phyloP scores from a whole-genome alignment of 129 eudicot species.

The Escallonia herrerae region DNA sequence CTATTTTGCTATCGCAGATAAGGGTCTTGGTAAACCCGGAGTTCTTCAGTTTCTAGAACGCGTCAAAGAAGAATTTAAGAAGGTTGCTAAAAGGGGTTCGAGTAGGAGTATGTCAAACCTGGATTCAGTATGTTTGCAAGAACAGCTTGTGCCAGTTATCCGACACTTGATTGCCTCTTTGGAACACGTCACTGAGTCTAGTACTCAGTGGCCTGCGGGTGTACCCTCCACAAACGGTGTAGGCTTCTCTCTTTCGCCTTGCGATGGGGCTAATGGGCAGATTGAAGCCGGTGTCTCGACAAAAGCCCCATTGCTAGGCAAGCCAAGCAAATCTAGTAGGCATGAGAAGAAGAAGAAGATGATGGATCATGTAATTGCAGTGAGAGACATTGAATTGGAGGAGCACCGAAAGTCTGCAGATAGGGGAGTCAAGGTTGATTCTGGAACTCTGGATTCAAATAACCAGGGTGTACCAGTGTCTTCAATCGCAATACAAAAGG shows the following conservation, averaged over 20 bases:
- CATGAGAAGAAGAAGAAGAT: conserved; percentile 47
- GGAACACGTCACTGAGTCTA: conserved; percentile 25
- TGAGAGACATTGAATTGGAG: conserved; percentile 55
- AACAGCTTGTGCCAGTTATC: conserved; percentile 47
- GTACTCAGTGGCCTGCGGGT: conserved; percentile 11
- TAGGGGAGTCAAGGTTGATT: conserved; percentile 38
- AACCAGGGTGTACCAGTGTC: conserved; percentile 28
- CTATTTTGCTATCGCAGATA: conserved; percentile 48
- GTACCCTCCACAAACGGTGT: conserved; percentile 25
- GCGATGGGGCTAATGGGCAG: conserved; percentile 22
- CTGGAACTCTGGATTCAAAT: conserved; percentile 23
- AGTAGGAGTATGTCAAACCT: conserved; percentile 30
- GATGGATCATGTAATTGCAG: conserved; percentile 57
- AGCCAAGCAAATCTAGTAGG: conserved; percentile 26
- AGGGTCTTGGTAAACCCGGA: conserved; percentile 29
- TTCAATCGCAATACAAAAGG: conserved; percentile 35
- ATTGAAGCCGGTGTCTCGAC: conserved; percentile 43
- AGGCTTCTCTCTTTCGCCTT: conserved; percentile 12
- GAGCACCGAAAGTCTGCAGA: conserved; percentile 53
- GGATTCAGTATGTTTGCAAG: conserved; percentile 39
- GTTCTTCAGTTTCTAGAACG: conserved; percentile 49
- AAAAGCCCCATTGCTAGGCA: conserved; percentile 66
- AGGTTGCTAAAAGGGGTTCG: conserved; percentile 42
- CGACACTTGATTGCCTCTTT: conserved; percentile 33
- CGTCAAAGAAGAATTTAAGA: conserved; percentile 52